Base-by-base conservation (phyloP, 2,329 filamentous ascomycete genomes). In the Apiospora sp. region DNA sequence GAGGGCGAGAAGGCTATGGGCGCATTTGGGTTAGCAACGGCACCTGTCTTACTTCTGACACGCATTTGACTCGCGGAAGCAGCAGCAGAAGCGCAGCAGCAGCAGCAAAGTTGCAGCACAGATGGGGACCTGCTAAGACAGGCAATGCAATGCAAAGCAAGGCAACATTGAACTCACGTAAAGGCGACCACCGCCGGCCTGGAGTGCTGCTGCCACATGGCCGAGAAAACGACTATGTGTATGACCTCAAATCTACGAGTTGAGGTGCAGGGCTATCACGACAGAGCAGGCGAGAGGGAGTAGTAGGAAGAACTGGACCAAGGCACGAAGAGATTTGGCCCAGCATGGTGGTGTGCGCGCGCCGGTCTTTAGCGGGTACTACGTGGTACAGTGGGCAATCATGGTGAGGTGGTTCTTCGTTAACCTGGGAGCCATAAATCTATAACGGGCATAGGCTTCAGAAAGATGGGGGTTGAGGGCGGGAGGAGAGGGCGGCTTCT, bases 1-100 rank as follows among this genome's bases (percentile, higher is more conserved):
- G 16, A 76, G 34, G 48, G 73, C 61, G 41, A 79, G 73, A 68
- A 76, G 71, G 54, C 79, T 80, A 58, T 43, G 34, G 58, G 30
- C 19, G 58, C 34, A 64, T 41, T 64, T 64, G 30, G 51, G 58
- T 64, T 34, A 64, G 58, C 34, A 22, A 64, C 58, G 22, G 58
- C 19, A 14, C 30, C 30, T 64, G 22, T 64, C 58, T 64, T 22
- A 14, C 34, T n/a, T 22, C 34, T 22, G 24, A 19, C 8, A 37
- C 27, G 16, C 7, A 16, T 22, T 37, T 64, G 58, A 64, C 30
- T 64, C 10, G 58, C 58, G 30, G 54, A 34, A 34, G 37, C 37
- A 10, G 37, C 37, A 34, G 51, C 27, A 30, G 27, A 30, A 30
- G 27, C 27, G 37, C 37, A 10, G 37, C 37, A 34, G 51, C 2